Conservation (phyloP, 2,329 filamentous ascomycete species). For the Phialocephala subalpina region DNA sequence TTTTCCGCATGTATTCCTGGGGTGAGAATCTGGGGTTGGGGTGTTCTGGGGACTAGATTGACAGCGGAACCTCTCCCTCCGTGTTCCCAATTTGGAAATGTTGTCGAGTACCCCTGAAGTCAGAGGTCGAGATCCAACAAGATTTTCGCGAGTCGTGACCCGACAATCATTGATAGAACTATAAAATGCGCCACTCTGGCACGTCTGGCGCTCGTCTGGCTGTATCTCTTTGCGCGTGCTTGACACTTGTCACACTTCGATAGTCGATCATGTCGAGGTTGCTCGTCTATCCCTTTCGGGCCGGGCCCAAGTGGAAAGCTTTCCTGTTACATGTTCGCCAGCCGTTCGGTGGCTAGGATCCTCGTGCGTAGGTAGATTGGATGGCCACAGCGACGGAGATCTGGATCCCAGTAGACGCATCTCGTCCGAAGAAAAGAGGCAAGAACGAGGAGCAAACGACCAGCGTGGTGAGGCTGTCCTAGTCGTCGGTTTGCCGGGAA, state of each 20-base stretch:
- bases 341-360: not conserved
- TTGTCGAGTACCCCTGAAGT: conserved; percentile 5
- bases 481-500: conserved; percentile 15
- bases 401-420: conserved; percentile 16
- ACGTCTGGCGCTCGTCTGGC: not conserved
- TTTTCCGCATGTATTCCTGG: conserved; percentile 14
- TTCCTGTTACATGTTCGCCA: not conserved
- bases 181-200: not conserved
- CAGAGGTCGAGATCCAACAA: not conserved
- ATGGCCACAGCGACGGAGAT: conserved; percentile 5
- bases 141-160: not conserved
- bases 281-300: conserved; percentile 26
- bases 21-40: conserved; percentile 29
- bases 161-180: not conserved
- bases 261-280: conserved; percentile 10
- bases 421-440: conserved; percentile 20
- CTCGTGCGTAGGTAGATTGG: not conserved
- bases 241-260: not conserved
- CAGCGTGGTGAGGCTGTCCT: not conserved
- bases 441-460: not conserved
- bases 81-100: conserved; percentile 3
- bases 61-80: conserved; percentile 17
- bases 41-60: conserved; percentile 11
- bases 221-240: not conserved
- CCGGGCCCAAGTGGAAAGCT: conserved; percentile 13